Conservation (phyloP, 1,139 yeast genomes). For the Blastobotrys buckinghamii region DNA sequence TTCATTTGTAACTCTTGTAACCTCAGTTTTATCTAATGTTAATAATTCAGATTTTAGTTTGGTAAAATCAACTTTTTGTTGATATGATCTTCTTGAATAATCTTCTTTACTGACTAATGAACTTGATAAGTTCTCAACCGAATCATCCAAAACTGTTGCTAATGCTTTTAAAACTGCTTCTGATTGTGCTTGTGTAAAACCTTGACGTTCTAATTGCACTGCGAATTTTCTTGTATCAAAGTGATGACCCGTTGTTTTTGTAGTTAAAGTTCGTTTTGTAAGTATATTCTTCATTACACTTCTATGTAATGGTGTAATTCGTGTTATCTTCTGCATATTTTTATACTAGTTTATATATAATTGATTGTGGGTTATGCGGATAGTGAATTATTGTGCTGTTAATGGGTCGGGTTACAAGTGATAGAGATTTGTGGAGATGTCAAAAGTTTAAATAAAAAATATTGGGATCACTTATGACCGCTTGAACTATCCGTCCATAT, state of each 20-base stretch:
- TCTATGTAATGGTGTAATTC: not conserved
- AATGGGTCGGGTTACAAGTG: too few relatives aligned
- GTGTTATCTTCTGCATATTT: not conserved
- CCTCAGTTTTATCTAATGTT: slow-evolving; percentile 81
- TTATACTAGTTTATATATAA: not conserved
- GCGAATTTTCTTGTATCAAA: slow-evolving; percentile 80
- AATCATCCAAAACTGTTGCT: slow-evolving; percentile 73
- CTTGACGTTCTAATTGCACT: slow-evolving; percentile 58
- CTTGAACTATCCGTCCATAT: not conserved
- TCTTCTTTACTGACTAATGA: slow-evolving; percentile 79
- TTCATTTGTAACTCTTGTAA: slow-evolving; percentile 74
- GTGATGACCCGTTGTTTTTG: slow-evolving; percentile 28
- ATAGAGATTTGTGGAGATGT: not conserved
- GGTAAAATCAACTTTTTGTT: slow-evolving; percentile 94
- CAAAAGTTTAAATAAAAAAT: not conserved
- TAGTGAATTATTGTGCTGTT: too few relatives aligned
- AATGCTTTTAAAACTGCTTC: slow-evolving; percentile 74
- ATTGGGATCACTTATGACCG: not conserved
- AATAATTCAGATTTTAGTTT: slow-evolving; percentile 87
- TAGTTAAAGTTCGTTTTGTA: not conserved
- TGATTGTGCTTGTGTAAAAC: slow-evolving; percentile 72
- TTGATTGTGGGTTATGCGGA: not conserved
- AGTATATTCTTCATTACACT: not conserved
- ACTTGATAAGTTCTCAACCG: slow-evolving; percentile 66
- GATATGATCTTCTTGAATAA: slow-evolving; percentile 78